phyloP scores from a whole-genome alignment of 495 filamentous ascomycete species.

The Penicillium pancosmium region DNA sequence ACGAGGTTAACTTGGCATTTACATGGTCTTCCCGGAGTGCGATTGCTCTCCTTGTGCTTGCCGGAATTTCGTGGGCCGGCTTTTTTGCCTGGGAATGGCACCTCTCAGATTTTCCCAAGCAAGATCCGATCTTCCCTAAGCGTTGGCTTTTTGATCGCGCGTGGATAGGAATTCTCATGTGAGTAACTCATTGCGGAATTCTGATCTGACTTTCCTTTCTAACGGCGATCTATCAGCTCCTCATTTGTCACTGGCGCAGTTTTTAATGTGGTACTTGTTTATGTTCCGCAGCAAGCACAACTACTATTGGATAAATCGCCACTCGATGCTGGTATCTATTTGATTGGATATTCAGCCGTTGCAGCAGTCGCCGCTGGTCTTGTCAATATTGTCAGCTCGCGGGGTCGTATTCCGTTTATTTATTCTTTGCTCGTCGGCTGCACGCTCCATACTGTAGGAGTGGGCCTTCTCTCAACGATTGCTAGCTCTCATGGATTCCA shows the following conservation, averaged over 20 bases:
- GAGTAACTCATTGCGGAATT: slow-evolving; percentile 7
- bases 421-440: slow-evolving; percentile 50
- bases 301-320: slow-evolving; percentile 52
- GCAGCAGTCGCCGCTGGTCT: slow-evolving; percentile 53
- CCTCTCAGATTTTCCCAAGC: slow-evolving; percentile 26
- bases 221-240: slow-evolving; percentile 13
- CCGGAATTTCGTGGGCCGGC: slow-evolving; percentile 34
- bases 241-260: slow-evolving; percentile 51
- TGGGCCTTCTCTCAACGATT: slow-evolving; percentile 51
- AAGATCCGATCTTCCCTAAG: slow-evolving; percentile 42
- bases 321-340: slow-evolving; percentile 54
- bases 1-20: slow-evolving; percentile 56
- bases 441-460: slow-evolving; percentile 52
- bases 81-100: slow-evolving; percentile 46
- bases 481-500: slow-evolving; percentile 32
- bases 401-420: slow-evolving; percentile 45
- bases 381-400: slow-evolving; percentile 47
- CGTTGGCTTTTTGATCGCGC: slow-evolving; percentile 36
- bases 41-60: slow-evolving; percentile 46
- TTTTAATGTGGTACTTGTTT: slow-evolving; percentile 56
- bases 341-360: slow-evolving; percentile 56
- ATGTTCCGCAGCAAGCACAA: slow-evolving; percentile 63
- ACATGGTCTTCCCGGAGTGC: slow-evolving; percentile 42
- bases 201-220: not conserved
- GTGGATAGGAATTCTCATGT: slow-evolving; percentile 40